Conservation (phyloP, 495 filamentous ascomycete species). For the Glarea lozoyensis region DNA sequence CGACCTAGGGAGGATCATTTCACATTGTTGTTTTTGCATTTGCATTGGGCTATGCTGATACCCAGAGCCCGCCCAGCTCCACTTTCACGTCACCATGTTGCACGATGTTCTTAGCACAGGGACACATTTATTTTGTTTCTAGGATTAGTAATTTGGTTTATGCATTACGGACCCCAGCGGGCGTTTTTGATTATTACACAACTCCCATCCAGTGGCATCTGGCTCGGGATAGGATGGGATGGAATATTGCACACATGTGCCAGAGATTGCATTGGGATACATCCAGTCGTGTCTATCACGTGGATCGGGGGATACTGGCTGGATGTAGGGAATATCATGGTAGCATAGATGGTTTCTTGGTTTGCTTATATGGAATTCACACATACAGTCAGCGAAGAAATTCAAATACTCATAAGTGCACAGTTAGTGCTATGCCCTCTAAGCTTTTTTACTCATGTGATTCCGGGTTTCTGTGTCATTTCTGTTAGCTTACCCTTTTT, state of each 20-base stretch:
- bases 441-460: not conserved
- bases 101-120: constrained; percentile 4
- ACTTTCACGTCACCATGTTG: constrained; percentile 17
- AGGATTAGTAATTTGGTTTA: not conserved
- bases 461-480: not conserved
- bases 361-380: not conserved
- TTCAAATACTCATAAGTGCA: not conserved
- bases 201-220: not conserved
- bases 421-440: not conserved
- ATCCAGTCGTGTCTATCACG: not conserved
- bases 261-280: too few species aligned
- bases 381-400: not conserved
- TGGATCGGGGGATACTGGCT: not conserved
- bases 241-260: not conserved
- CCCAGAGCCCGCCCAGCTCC: constrained; percentile 25
- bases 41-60: constrained; percentile 24
- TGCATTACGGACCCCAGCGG: not conserved
- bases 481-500: not conserved
- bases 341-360: not conserved
- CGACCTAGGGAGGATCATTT: too few species aligned
- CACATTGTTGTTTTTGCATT: constrained; percentile 14
- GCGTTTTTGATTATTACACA: not conserved
- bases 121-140: not conserved
- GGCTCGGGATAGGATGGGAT: not conserved
- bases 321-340: not conserved